Base-by-base conservation (phyloP, 805 yeast species). In the Ogataea naganishii region DNA sequence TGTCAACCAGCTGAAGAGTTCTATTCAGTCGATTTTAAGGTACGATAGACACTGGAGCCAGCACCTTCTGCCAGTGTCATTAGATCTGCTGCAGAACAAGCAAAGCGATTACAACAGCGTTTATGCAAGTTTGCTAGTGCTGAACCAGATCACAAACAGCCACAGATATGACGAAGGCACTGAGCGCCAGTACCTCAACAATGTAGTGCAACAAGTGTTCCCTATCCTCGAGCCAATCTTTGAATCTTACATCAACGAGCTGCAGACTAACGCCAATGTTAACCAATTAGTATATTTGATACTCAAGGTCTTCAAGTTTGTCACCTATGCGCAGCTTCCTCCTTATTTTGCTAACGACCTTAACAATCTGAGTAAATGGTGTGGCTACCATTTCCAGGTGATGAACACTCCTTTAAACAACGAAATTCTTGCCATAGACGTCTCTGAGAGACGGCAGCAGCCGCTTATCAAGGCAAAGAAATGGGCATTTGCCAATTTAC, bases 401-500 rank as follows among this genome's bases (percentile, higher is more conserved):
- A 71, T 81, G 27, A 65, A 66, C 34, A 61, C 69, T 47, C 63
- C 60, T 5, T 52, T 72, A 7, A 84, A 88, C 1, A 35, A 40
- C 1, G 62, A 68, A 19, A 62, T 71, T 1, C 30, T 58, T 26
- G 58, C 60, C 14, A 40, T 66, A 12, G 72, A 69, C 30, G 60
- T 58, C 6, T 58, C 64, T 14, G 75, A 69, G 20, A 63, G 66
- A 28, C 58, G 53, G 26, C 34, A 47, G 9, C 62, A 70, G 40
- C 75, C 69, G 29, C 71, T 75, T 70, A 70, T 57, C 50, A 86
- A 72, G 53, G 72, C 72, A 44, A 80, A 68, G 56, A 88, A 89
- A 51, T 86, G 96, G 96, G 69, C 92, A 1, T 75, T 76, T 47
- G 84, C 82, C 15, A 83, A 82, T 50, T 52, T 88, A 24, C 71